Base-by-base conservation (phyloP, 202 grass and related monocot species). In the Digitaria exilis region DNA sequence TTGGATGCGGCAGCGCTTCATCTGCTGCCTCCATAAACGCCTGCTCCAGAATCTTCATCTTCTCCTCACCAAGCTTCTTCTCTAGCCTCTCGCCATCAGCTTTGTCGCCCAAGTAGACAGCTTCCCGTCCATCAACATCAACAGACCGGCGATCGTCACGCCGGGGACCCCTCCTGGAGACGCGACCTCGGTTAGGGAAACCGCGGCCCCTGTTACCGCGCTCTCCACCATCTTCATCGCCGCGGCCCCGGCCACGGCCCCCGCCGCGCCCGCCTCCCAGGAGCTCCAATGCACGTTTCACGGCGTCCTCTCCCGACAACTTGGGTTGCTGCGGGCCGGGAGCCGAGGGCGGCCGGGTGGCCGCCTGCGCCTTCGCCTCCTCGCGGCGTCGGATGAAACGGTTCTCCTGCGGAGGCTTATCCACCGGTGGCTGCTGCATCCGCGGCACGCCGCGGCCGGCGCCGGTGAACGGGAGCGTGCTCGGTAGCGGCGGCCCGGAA, bases 201-300 rank as follows among this genome's bases (percentile, higher is more conserved):
- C n/a, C n/a, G 7, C 88, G 87, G 17, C 71, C 85, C 69, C 81
- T 39, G 45, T 68, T 78, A 15, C 81, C 84, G 14, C 28, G 66
- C 10, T 58, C 87, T 9, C 69, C 48, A 0, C 84, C 69, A 75
- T 30, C 45, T 18, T 4, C 88, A 46, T 25, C 84, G 7, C 46
- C 51, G 18, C 19, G n/a, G 11, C 19, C 66, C n/a, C 50, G 70
- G 5, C 80, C 86, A n/a, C 79, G 65, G 10, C 22, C 55, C 3
- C 56, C 9, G 7, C 54, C n/a, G 22, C 43, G n/a, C n/a, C n/a
- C 75, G 3, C 77, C 88, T 21, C 80, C 73, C 22, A 98, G 82
- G 2, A 95, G 73, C 80, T 92, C 96, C 74, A 98, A 34, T 7
- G 96, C 91, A 28, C 79, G 86, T 75, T 74, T 94, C 67, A 91